phyloP scores from a whole-genome alignment of 73 alveolate species.

The Paramecium bursaria region DNA sequence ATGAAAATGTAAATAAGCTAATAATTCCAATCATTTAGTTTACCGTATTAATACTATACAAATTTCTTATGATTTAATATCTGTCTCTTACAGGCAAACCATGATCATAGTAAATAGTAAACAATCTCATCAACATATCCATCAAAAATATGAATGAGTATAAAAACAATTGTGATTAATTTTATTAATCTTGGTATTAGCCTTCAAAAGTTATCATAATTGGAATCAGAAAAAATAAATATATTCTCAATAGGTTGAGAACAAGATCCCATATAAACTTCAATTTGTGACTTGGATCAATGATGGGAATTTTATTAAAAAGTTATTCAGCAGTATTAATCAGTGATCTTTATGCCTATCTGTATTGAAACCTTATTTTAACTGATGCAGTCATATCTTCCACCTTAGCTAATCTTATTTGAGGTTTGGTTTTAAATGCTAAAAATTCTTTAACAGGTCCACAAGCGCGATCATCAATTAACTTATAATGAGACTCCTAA shows the following conservation, averaged over 20 bases:
- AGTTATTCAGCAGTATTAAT: not conserved
- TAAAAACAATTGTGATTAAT: not conserved
- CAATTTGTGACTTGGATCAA: slow-evolving; percentile 34
- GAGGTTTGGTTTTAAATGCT: slow-evolving; percentile 14
- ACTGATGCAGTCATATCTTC: not conserved
- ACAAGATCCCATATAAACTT: slow-evolving; percentile 41
- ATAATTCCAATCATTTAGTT: slow-evolving; percentile 5
- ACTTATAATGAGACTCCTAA: slow-evolving; percentile 14
- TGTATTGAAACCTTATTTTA: not conserved
- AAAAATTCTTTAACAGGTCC: slow-evolving; percentile 43
- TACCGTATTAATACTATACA: not conserved
- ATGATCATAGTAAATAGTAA: slow-evolving; percentile 45
- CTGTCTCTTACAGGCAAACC: slow-evolving; percentile 38
- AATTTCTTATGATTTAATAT: slow-evolving; percentile 18
- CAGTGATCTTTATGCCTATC: not conserved
- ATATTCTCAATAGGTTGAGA: slow-evolving; percentile 1
- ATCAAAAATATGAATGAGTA: slow-evolving; percentile 14
- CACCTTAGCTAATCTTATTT: not conserved
- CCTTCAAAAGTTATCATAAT: slow-evolving; percentile 12
- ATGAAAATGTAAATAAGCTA: not conserved
- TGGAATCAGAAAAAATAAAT: slow-evolving; percentile 21
- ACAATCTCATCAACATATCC: slow-evolving; percentile 23
- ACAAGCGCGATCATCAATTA: slow-evolving; percentile 24
- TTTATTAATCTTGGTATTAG: not conserved
- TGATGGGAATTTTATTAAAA: slow-evolving; percentile 43